Evolutionary conservation across 441 rosid species (phyloP).

Genomic region (Theobroma grandiflorum): DNA sequence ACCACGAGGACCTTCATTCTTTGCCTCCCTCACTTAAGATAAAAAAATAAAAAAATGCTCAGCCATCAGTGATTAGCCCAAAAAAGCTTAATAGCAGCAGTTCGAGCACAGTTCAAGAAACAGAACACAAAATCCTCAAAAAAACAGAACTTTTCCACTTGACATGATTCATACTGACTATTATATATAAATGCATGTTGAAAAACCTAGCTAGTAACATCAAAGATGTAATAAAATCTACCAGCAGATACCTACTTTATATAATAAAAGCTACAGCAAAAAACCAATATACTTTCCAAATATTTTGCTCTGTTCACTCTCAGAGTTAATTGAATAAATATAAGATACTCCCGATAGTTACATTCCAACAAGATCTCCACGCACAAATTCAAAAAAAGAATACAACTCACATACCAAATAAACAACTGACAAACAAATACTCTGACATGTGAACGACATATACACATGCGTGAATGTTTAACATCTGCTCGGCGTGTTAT

Average conservation of each 20-base stretch:
- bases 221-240: not conserved
- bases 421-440: not conserved
- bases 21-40: slow-evolving; percentile 39
- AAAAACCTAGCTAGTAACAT: not conserved
- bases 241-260: too few relatives aligned
- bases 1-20: slow-evolving; percentile 29
- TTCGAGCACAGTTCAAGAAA: not conserved
- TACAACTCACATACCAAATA: not conserved
- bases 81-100: not conserved
- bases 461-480: not conserved
- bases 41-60: not conserved
- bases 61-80: not conserved
- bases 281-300: not conserved
- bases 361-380: too few relatives aligned
- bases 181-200: not conserved
- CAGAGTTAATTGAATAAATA: not conserved
- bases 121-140: not conserved
- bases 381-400: too few relatives aligned
- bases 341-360: not conserved
- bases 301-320: not conserved
- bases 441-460: not conserved
- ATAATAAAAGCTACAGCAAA: too few relatives aligned
- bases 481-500: not conserved
- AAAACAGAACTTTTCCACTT: not conserved
- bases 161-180: not conserved